Evolutionary conservation across 2,329 filamentous ascomycete species (phyloP).

Genomic region (Monosporascus ibericus): DNA sequence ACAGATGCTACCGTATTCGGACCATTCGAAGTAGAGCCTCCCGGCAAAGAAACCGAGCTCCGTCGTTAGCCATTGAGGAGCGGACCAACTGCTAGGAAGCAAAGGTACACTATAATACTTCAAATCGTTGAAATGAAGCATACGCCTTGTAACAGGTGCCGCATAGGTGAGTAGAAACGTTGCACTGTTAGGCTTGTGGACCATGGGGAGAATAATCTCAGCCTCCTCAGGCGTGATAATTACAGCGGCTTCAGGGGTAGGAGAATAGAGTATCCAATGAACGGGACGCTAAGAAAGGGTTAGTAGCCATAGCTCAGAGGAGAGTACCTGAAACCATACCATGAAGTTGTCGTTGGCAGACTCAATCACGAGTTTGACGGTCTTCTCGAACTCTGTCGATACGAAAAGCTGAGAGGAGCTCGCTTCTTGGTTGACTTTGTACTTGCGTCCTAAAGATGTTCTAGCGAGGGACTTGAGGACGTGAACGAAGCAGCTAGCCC

Average conservation of each 20-base stretch:
- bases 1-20: slow-evolving; percentile 34
- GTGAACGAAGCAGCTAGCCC: slow-evolving; percentile 31
- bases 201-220: slow-evolving; percentile 43
- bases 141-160: slow-evolving; percentile 52
- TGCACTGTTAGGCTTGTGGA: slow-evolving; percentile 20
- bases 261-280: slow-evolving; percentile 55
- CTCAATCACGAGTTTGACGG: slow-evolving; percentile 28
- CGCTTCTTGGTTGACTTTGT: slow-evolving; percentile 16
- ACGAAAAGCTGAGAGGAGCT: slow-evolving; percentile 27
- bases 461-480: slow-evolving; percentile 35
- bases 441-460: slow-evolving; percentile 29
- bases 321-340: slow-evolving; percentile 12
- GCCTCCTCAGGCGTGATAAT: slow-evolving; percentile 59
- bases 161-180: slow-evolving; percentile 51
- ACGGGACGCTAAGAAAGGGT: slow-evolving; percentile 35
- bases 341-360: slow-evolving; percentile 28
- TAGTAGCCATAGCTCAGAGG: slow-evolving; percentile 13
- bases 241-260: slow-evolving; percentile 38
- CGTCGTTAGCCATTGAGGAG: slow-evolving; percentile 47
- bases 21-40: slow-evolving; percentile 51
- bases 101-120: slow-evolving; percentile 45
- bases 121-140: slow-evolving; percentile 53
- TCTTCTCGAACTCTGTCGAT: slow-evolving; percentile 41
- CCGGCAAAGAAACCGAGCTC: slow-evolving; percentile 58
- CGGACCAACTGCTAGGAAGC: slow-evolving; percentile 30